phyloP scores from a whole-genome alignment of 1,284 basidiomycete genomes.

The Trichosporon sp. region DNA sequence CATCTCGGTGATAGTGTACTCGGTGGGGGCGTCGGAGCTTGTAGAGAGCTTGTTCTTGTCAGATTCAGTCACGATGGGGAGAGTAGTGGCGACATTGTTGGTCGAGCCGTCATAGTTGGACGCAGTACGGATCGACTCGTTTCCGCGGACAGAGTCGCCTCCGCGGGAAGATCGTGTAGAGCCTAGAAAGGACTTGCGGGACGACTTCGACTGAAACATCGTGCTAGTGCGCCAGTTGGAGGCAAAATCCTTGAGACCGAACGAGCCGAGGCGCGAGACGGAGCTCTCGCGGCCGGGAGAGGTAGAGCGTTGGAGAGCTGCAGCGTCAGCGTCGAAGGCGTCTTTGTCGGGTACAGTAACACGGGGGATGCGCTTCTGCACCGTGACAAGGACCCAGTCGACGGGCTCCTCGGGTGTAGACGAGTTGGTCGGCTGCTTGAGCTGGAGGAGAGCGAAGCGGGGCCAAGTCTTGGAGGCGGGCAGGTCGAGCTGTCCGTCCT shows the following conservation, averaged over 20 bases:
- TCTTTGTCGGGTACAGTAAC: background rate
- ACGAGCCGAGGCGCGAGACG: conserved; percentile 20
- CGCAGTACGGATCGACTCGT: background rate
- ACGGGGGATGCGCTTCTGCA: conserved; percentile 18
- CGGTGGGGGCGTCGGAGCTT: conserved; percentile 24
- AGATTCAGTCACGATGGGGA: background rate
- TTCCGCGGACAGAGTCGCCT: background rate
- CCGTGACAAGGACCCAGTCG: conserved; percentile 34
- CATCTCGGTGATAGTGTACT: conserved; percentile 31
- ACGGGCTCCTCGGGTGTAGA: conserved; percentile 9
- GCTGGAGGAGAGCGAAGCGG: conserved; percentile 29
- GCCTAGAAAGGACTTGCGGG: conserved; percentile 5
- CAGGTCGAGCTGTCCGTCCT: conserved; percentile 34
- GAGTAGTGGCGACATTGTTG: background rate
- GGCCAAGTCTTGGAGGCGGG: conserved; percentile 27
- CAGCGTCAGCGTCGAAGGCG: background rate
- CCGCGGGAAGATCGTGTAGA: background rate
- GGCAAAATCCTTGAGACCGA: conserved; percentile 25
- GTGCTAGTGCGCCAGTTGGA: conserved; percentile 24
- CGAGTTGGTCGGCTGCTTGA: conserved; percentile 14
- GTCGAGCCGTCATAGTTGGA: background rate
- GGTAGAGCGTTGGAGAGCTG: conserved; percentile 6
- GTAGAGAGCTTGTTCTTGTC: conserved; percentile 8
- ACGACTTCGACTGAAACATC: background rate
- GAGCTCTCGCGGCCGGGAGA: conserved; percentile 22